Evolutionary conservation across 2,329 filamentous ascomycete species (phyloP).

Genomic region (Orbilia quercus): DNA sequence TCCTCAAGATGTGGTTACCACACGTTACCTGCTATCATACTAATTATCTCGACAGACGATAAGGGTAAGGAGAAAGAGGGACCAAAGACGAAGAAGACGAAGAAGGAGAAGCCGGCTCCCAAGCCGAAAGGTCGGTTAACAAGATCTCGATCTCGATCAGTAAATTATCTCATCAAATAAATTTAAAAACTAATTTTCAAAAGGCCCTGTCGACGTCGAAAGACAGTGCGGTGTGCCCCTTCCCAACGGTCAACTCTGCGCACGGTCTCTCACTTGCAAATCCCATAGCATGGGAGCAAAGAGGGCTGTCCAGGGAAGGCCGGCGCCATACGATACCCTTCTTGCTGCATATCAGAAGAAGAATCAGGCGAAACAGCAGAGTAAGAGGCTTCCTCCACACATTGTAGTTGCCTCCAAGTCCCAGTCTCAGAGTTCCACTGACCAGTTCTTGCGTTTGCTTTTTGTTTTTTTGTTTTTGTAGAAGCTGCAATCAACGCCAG

Average conservation of each 20-base stretch:
- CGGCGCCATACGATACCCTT: constrained; percentile 90
- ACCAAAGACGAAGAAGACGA: constrained; percentile 84
- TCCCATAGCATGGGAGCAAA: constrained; percentile 96
- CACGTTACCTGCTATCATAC: constrained; percentile 34
- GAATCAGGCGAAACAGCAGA: constrained; percentile 97
- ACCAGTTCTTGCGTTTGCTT: constrained; percentile 34
- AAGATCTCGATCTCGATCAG: constrained; percentile 7
- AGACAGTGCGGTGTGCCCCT: constrained; percentile 89
- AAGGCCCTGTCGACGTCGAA: constrained; percentile 88
- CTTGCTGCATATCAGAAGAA: constrained; percentile 92
- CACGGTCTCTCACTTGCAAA: constrained; percentile 90
- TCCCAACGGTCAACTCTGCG: constrained; percentile 86
- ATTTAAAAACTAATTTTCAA: constrained; percentile 21
- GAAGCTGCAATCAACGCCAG: constrained; percentile 95
- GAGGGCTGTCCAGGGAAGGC: constrained; percentile 84
- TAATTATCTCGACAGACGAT: constrained; percentile 55
- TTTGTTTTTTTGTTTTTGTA: constrained; percentile 63
- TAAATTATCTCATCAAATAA: constrained; percentile 33
- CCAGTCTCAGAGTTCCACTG: constrained; percentile 27
- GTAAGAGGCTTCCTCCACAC: constrained; percentile 69
- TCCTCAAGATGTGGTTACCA: not conserved
- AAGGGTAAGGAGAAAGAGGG: constrained; percentile 70
- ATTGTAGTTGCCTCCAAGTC: not conserved
- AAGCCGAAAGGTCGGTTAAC: constrained; percentile 77
- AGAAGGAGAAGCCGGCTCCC: constrained; percentile 83